Evolutionary conservation across 331 rosid genomes (phyloP).

Genomic region (Pyracantha coccinea): DNA sequence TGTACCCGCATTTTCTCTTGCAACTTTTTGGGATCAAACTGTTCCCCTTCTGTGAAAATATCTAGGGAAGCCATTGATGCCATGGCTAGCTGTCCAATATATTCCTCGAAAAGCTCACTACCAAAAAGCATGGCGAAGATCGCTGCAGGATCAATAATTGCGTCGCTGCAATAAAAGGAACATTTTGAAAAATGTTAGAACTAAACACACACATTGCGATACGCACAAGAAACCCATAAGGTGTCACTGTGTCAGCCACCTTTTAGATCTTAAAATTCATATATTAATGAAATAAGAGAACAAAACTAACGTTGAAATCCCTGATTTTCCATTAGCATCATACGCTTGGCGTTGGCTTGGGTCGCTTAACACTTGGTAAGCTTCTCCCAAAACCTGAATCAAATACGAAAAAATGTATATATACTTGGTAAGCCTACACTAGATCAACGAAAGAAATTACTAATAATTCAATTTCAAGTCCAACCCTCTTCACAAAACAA

Average conservation of each 20-base stretch:
- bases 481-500: neutral
- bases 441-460: neutral
- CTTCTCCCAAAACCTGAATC: constrained; percentile 90
- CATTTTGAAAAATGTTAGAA: constrained; percentile 10
- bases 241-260: constrained; percentile 3
- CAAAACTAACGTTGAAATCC: constrained; percentile 83
- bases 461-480: neutral
- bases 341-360: constrained; percentile 85
- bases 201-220: neutral
- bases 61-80: constrained; percentile 97
- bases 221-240: neutral
- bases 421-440: neutral
- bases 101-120: constrained; percentile 97
- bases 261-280: constrained; percentile 10
- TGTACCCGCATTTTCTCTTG: constrained; percentile 94
- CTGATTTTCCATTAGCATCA: constrained; percentile 82
- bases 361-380: constrained; percentile 94
- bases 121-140: constrained; percentile 99
- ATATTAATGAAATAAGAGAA: neutral
- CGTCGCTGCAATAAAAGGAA: constrained; percentile 52
- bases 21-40: constrained; percentile 73
- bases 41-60: constrained; percentile 80
- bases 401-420: neutral
- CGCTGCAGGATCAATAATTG: constrained; percentile 97
- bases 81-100: constrained; percentile 96